Base-by-base conservation (phyloP, 306 rosid genomes). In the Medicago ruthenica region DNA sequence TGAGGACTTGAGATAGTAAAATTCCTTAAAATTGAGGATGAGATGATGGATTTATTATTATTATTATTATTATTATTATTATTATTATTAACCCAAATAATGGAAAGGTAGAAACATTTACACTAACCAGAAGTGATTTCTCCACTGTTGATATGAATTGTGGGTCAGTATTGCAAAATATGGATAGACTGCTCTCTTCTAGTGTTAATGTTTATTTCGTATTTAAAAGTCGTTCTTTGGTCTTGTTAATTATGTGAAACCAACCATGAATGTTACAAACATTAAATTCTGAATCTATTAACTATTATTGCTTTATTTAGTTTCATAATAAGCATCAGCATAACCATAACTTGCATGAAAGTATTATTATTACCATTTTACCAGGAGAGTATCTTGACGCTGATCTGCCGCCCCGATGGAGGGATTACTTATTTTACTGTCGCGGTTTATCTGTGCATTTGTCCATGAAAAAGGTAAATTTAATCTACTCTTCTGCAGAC, bases 401-500 rank as follows among this genome's bases (percentile, higher is more conserved):
- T 13, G 63, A 54, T 62, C 73, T 59, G 78, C 79, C 27, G 31
- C 48, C 59, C 66, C 73, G 13, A 42, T 54, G 24, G 74, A 87
- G 69, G 65, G 66, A 37, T 67, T 75, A 15, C 69, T 45, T 73
- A 16, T 70, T 81, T 74, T 78, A 37, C 71, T 78, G 40, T 69
- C 40, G 31, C 60, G 48, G 69, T 74, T 73, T 37, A 59, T 47
- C 34, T 71, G 54, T 63, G 64, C 77, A n/a, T 64, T 76, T 63
- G 41, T 47, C 69, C 40, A 20, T 24, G 48, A 9, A 70, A 70
- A 61, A 62, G 60, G 41, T 53, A 17, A 69, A 39, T 68, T 40
- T n/a, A 80, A 51, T 67, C 48, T 71, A 36, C 76, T 73, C 58
- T 63, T 48, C 64, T 79, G 60, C 82, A 91, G 97, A 85, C 69